Evolutionary conservation across 2,329 filamentous ascomycete species (phyloP), one percentile per base, ranked within the genome.

Genomic region (Aureobasidium sp.): DNA sequence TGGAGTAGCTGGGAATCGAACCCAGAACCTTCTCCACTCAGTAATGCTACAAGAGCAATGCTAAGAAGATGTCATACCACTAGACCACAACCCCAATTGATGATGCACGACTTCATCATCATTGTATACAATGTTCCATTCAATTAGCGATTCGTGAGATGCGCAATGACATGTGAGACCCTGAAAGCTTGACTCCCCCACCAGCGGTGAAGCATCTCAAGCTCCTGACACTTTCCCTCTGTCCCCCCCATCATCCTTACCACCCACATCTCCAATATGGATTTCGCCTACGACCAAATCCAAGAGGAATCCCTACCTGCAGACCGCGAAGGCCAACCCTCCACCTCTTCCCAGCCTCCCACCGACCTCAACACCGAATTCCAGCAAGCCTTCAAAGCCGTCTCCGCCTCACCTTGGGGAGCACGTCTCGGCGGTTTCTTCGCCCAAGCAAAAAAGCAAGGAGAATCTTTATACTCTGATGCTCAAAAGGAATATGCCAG

Each of bases 201-300:
- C 30, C 54, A 58, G 41, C 54, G 54, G 42, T 45, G 41, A 47
- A 55, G 39, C 39, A 3, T n/a, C 9, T 34, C 39, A 16, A 55
- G 52, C 52, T 55, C 50, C 49, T 39, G 34, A 52, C 32, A 54
- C 50, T 30, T 41, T n/a, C 25, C 39, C 15, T 27, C 34, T 8
- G 21, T 21, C 21, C 29, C 16, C n/a, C 15, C 34, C 10, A 13
- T 5, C 32, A 39, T 37, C 25, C 49, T 37, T 44, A 13, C 2
- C 16, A 11, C 34, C 8, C 29, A 21, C 10, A 15, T 3, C n/a
- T 1, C 10, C 34, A 54, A 21, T 8, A 97, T 99, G 94, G 94
- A 99, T 83, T 82, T 95, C 71, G 92, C 92, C 48, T 99, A 97
- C 82, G 94, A 99, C 72, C 91, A 96, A 75, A 96, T 97, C 70